Evolutionary conservation across 1,284 basidiomycete genomes (phyloP).

Genomic region (Ganoderma leucocontextum): DNA sequence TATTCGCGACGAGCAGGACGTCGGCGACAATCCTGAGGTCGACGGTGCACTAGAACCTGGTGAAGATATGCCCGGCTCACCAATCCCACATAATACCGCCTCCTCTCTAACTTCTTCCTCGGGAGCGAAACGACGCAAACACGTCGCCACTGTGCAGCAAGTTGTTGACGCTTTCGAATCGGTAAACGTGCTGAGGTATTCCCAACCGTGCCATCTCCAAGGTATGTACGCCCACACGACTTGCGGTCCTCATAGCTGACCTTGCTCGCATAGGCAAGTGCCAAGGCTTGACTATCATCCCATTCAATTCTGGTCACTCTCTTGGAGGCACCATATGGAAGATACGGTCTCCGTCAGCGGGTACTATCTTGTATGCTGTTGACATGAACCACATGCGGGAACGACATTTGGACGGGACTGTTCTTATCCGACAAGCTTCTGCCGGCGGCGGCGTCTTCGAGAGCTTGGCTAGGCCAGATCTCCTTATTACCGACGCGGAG

Average conservation of each 20-base stretch:
- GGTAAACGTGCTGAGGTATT: conserved; percentile 92
- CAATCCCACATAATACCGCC: conserved; percentile 2
- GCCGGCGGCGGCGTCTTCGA: conserved; percentile 80
- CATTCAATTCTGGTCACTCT: conserved; percentile 95
- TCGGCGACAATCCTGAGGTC: conserved; percentile 42
- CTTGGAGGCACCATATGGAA: conserved; percentile 99
- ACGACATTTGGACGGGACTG: conserved; percentile 95
- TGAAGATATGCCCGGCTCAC: conserved; percentile 8
- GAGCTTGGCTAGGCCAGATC: conserved; percentile 86
- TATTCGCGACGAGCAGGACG: conserved; percentile 79
- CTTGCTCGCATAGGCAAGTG: conserved; percentile 70
- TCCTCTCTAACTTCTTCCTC: conserved; percentile 14
- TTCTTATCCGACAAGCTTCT: conserved; percentile 75
- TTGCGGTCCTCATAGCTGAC: conserved; percentile 1
- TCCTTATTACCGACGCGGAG: conserved; percentile 94
- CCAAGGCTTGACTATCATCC: conserved; percentile 93
- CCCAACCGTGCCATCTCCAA: conserved; percentile 94
- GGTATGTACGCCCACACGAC: conserved; percentile 55
- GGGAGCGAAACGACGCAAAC: conserved; percentile 53
- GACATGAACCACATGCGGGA: conserved; percentile 98
- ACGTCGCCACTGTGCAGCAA: conserved; percentile 81
- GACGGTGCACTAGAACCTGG: not conserved
- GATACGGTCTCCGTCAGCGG: conserved; percentile 94
- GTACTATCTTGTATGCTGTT: conserved; percentile 95
- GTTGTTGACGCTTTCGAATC: conserved; percentile 96